Evolutionary conservation across 1,284 basidiomycete species (phyloP).

Genomic region (Microbotryum scabiosae): DNA sequence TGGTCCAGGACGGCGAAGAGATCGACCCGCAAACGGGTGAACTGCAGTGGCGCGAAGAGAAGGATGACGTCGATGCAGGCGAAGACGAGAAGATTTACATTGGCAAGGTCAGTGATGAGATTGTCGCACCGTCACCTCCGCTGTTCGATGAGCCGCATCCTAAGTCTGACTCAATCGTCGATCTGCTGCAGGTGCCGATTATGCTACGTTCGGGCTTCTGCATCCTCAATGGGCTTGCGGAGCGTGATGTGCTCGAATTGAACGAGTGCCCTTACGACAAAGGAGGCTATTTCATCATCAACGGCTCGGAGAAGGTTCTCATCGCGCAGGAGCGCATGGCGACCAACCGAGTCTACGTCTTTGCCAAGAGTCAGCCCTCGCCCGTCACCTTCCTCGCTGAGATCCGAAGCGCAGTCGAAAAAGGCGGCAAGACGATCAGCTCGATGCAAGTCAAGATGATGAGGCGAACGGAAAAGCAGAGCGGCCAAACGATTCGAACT

Average conservation of each 20-base stretch:
- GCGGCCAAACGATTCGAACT: constrained; percentile 88
- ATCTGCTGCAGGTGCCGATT: constrained; percentile 68
- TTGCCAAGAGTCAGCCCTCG: constrained; percentile 94
- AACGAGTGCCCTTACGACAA: constrained; percentile 97
- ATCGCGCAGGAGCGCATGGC: constrained; percentile 99
- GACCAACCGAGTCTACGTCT: constrained; percentile 98
- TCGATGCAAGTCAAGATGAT: constrained; percentile 94
- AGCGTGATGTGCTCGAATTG: constrained; percentile 75
- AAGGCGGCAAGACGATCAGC: constrained; percentile 96
- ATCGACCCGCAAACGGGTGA: constrained; percentile 59
- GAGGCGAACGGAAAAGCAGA: constrained; percentile 31
- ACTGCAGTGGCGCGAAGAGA: constrained; percentile 60
- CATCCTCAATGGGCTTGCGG: constrained; percentile 69
- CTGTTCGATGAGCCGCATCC: constrained; percentile 11
- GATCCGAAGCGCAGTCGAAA: constrained; percentile 95
- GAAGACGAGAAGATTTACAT: constrained; percentile 86
- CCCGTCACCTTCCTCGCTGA: constrained; percentile 94
- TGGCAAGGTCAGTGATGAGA: constrained; percentile 63
- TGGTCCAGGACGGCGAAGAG: constrained; percentile 66
- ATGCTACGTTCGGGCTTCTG: constrained; percentile 97
- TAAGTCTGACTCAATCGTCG: not conserved
- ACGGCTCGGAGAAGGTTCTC: constrained; percentile 97
- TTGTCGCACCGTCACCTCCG: not conserved
- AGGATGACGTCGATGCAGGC: constrained; percentile 56
- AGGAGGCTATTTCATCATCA: constrained; percentile 99